Conservation (phyloP, 768 basidiomycete genomes). For the Russula virescens region DNA sequence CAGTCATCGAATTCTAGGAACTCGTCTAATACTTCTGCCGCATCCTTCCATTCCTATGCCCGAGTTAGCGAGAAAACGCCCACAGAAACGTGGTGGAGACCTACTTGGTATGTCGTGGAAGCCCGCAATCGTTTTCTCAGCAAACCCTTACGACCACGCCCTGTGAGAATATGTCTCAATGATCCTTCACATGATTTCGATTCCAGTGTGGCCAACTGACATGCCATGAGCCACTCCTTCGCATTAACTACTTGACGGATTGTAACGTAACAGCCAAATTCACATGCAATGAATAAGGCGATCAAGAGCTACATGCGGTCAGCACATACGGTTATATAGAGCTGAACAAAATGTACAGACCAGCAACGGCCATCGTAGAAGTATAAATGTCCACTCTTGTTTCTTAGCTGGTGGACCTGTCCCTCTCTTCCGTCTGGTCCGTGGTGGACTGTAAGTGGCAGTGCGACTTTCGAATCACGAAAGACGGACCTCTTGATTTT, state of each 20-base stretch:
- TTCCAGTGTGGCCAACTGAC: constrained; percentile 37
- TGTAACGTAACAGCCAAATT: constrained; percentile 83
- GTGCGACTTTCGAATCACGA: background rate
- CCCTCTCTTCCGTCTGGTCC: constrained; percentile 35
- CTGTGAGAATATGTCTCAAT: constrained; percentile 34
- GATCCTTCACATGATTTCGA: background rate
- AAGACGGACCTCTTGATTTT: constrained; percentile 62
- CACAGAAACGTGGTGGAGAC: constrained; percentile 16
- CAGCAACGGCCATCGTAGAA: constrained; percentile 83
- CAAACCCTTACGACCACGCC: constrained; percentile 79
- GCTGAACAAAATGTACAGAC: constrained; percentile 38
- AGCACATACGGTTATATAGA: background rate
- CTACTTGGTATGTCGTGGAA: constrained; percentile 67
- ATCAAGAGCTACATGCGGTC: constrained; percentile 59
- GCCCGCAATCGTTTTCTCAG: constrained; percentile 70
- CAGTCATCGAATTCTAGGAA: constrained; percentile 84
- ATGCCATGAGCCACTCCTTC: constrained; percentile 89
- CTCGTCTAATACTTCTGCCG: constrained; percentile 71
- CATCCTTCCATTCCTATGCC: constrained; percentile 77
- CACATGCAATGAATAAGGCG: constrained; percentile 71
- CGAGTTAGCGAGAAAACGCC: constrained; percentile 3
- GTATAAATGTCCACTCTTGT: constrained; percentile 70
- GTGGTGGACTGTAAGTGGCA: background rate
- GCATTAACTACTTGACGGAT: constrained; percentile 91
- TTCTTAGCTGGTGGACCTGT: constrained; percentile 34